Percentiles rank a stretch among this genome's conserved stretches.
Evolutionary conservation across 768 basidiomycete species (phyloP).

Genomic region (Kwoniella pini): DNA sequence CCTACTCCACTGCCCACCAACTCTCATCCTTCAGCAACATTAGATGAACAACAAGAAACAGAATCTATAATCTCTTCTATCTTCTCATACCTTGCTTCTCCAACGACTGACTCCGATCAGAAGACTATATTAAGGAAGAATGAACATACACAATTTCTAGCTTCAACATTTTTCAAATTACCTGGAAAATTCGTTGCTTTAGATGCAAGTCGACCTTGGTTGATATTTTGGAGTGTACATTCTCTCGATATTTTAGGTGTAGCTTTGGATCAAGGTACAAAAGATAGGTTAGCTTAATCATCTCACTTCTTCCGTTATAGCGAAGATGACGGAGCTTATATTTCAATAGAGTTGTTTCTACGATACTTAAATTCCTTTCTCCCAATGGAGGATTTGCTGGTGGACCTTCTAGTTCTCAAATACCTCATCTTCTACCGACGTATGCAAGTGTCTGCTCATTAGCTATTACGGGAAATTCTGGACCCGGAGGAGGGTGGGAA

Average conservation of each 20-base stretch:
- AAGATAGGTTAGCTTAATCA: constrained; percentile 62
- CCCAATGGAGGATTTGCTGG: constrained; percentile 88
- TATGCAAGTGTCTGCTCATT: constrained; percentile 84
- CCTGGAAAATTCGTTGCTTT: constrained; percentile 76
- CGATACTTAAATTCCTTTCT: constrained; percentile 78
- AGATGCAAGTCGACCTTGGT: constrained; percentile 94
- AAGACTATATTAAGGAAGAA: constrained; percentile 60
- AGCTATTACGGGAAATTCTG: constrained; percentile 75
- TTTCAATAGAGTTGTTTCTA: constrained; percentile 68
- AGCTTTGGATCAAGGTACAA: constrained; percentile 72
- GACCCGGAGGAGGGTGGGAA: constrained; percentile 55
- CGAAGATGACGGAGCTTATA: constrained; percentile 2
- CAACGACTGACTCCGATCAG: not conserved
- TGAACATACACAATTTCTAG: constrained; percentile 73
- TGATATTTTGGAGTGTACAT: constrained; percentile 90
- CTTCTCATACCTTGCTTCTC: constrained; percentile 22
- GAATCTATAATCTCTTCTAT: constrained; percentile 47
- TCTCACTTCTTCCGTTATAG: not conserved
- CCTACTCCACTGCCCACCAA: constrained; percentile 34
- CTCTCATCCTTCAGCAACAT: constrained; percentile 70
- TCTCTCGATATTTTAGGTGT: constrained; percentile 77
- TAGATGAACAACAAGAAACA: constrained; percentile 67
- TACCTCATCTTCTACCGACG: constrained; percentile 81
- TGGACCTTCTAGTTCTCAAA: constrained; percentile 72
- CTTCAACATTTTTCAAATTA: constrained; percentile 73